A percentile compares a stretch with the other conserved stretches of the same genome.
Conservation (phyloP, 1,139 yeast genomes). For the Hemisphaericaspora xylofermentans region DNA sequence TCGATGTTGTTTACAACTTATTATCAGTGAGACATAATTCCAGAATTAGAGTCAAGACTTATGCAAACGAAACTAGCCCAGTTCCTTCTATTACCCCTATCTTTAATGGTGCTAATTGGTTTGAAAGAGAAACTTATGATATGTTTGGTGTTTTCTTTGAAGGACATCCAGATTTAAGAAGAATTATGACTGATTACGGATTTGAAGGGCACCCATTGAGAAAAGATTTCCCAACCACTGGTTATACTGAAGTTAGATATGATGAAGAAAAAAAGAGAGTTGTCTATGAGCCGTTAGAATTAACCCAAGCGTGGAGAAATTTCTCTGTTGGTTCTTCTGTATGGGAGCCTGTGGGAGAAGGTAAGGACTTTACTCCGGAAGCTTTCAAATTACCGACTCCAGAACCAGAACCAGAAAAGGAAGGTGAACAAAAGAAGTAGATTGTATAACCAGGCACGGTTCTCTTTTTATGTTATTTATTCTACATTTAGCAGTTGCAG, state of each 20-base stretch:
- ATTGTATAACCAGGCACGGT: no score
- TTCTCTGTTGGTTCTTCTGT: slow-evolving; percentile 84
- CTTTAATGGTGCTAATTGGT: slow-evolving; percentile 85
- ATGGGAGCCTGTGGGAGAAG: slow-evolving; percentile 92
- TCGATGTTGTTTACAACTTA: slow-evolving; percentile 83
- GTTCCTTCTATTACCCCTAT: slow-evolving; percentile 76
- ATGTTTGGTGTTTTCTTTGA: slow-evolving; percentile 84
- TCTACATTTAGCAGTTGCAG: neutral
- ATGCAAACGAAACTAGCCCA: slow-evolving; percentile 78
- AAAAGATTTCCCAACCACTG: slow-evolving; percentile 91
- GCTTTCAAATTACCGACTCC: slow-evolving; percentile 80
- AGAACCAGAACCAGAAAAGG: slow-evolving; percentile 67
- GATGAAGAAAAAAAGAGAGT: slow-evolving; percentile 90
- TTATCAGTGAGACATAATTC: slow-evolving; percentile 83
- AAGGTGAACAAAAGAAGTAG: slow-evolving; percentile 31
- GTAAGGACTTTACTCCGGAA: slow-evolving; percentile 80
- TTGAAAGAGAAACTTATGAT: slow-evolving; percentile 85
- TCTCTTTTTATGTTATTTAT: neutral
- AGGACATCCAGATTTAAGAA: slow-evolving; percentile 86
- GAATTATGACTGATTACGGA: slow-evolving; percentile 91
- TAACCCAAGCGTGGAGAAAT: slow-evolving; percentile 90
- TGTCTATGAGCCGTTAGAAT: slow-evolving; percentile 85
- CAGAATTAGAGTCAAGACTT: slow-evolving; percentile 85
- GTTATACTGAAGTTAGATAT: slow-evolving; percentile 85
- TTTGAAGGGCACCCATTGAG: slow-evolving; percentile 91